Base-by-base conservation (phyloP, 352 stramenopile species). In the Elongisporangium senticosum region DNA sequence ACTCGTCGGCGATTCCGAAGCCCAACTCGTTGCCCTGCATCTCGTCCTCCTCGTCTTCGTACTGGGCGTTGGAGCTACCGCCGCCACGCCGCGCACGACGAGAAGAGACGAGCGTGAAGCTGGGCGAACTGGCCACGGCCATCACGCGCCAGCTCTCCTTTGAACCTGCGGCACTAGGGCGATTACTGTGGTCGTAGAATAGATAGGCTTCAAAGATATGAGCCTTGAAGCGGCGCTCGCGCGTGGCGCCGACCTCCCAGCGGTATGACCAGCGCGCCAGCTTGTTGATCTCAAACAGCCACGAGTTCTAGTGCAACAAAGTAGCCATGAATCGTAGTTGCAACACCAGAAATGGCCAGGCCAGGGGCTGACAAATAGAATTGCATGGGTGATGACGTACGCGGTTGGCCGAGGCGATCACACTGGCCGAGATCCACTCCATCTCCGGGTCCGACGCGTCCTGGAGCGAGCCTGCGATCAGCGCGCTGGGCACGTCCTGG, bases 171-270 rank as follows among this genome's bases (percentile, higher is more conserved):
- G 20, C 33, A 11, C 20, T 21, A 22, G 43, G 21, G 14, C 28
- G 0, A 21, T 7, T 49, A 21, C 22, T 24, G 15, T 58, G 33
- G 24, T 39, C 33, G 21, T 58, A 50, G 20, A 58, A n/a, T 10
- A 58, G 28, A 40, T 50, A 58, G n/a, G 49, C 53, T 11, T 58
- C 53, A 51, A 58, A 58, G 15, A 58, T 40, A 17, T 58, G 53
- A 33, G 24, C 21, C 53, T 50, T 58, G 13, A 40, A 37, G n/a
- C 53, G 28, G 20, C 53, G 53, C 15, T 58, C 53, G 19, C 53
- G 53, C 19, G 53, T 40, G 17, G 53, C 53, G 10, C 53, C 53
- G 3, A 58, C 53, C 23, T 58, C 53, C 53, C 53, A 58, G 33
- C 49, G n/a, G 37, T 58, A 58, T 13, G 49, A 58, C 53, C 53